Conservation (phyloP, 305 asterid species). For the Rubia balearica region DNA sequence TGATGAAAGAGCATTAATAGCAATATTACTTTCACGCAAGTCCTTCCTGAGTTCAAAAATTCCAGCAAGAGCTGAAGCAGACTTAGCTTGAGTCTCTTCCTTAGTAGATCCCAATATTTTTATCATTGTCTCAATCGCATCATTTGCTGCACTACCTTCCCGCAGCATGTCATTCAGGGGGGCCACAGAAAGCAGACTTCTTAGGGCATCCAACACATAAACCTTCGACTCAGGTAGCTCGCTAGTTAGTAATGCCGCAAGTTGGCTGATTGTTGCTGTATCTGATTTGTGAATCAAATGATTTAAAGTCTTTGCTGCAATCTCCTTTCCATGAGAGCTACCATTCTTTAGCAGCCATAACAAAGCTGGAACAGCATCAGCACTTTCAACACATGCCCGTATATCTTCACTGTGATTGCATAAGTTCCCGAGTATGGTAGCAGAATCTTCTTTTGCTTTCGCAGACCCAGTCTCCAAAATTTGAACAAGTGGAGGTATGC, state of each 20-base stretch:
- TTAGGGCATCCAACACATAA: slow-evolving; percentile 85
- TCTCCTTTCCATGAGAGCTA: slow-evolving; percentile 90
- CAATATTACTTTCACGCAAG: slow-evolving; percentile 76
- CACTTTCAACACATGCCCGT: slow-evolving; percentile 99
- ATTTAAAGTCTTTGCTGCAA: slow-evolving; percentile 93
- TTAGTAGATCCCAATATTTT: slow-evolving; percentile 69
- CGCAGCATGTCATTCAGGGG: slow-evolving; percentile 73
- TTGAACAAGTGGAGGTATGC: slow-evolving; percentile 99
- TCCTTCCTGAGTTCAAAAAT: slow-evolving; percentile 83
- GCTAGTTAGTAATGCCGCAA: slow-evolving; percentile 83
- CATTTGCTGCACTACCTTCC: slow-evolving; percentile 98
- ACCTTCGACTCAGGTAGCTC: slow-evolving; percentile 96
- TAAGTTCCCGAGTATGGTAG: slow-evolving; percentile 94
- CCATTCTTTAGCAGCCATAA: slow-evolving; percentile 98
- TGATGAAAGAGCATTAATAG: slow-evolving; percentile 63
- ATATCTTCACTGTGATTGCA: slow-evolving; percentile 99
- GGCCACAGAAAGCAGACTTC: slow-evolving; percentile 88
- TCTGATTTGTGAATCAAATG: slow-evolving; percentile 99
- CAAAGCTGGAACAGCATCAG: slow-evolving; percentile 98
- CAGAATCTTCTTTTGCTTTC: slow-evolving; percentile 96
- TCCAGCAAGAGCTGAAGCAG: slow-evolving; percentile 87
- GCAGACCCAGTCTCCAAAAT: slow-evolving; percentile 95
- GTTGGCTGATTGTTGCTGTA: slow-evolving; percentile 98
- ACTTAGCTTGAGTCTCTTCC: slow-evolving; percentile 94
- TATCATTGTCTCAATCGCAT: slow-evolving; percentile 92